These are phyloP conservation scores for Trichoderma guizhouense DNA, from an alignment of 2,329 filamentous ascomycete species.

Conservation along the genomic window DNA sequence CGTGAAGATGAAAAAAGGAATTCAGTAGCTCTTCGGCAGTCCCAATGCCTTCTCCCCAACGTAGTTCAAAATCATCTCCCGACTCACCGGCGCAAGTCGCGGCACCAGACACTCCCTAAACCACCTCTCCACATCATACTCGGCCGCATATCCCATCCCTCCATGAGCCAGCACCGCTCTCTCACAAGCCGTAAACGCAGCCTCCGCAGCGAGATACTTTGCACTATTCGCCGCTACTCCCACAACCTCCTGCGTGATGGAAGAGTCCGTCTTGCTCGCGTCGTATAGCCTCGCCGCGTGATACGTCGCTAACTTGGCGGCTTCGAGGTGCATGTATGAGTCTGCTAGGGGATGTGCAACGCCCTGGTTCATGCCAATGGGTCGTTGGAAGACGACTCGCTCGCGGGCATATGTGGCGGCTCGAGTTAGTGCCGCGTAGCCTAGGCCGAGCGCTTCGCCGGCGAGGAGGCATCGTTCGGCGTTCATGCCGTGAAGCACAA, in stretches of 20 bases:
- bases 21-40: slow-evolving; percentile 64
- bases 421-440: slow-evolving; percentile 65
- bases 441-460: slow-evolving; percentile 75
- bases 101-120: slow-evolving; percentile 63
- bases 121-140: slow-evolving; percentile 65
- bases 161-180: slow-evolving; percentile 57
- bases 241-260: slow-evolving; percentile 52
- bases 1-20: background rate
- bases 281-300: slow-evolving; percentile 64
- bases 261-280: slow-evolving; percentile 46
- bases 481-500: slow-evolving; percentile 77
- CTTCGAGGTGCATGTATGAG: slow-evolving; percentile 63
- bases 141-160: slow-evolving; percentile 63
- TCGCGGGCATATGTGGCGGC: slow-evolving; percentile 65
- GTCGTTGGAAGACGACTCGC: slow-evolving; percentile 61
- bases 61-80: slow-evolving; percentile 76
- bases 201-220: slow-evolving; percentile 67
- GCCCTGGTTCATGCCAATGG: slow-evolving; percentile 64
- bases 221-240: slow-evolving; percentile 66
- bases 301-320: slow-evolving; percentile 62
- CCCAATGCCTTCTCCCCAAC: slow-evolving; percentile 65
- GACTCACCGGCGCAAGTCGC: slow-evolving; percentile 60
- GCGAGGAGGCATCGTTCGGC: slow-evolving; percentile 72
- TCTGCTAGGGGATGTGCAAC: slow-evolving; percentile 64
- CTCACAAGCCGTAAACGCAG: slow-evolving; percentile 61